Evolutionary conservation across 768 basidiomycete genomes (phyloP), one percentile per base, ranked within the genome.

Genomic region (Termitomyces heimii): DNA sequence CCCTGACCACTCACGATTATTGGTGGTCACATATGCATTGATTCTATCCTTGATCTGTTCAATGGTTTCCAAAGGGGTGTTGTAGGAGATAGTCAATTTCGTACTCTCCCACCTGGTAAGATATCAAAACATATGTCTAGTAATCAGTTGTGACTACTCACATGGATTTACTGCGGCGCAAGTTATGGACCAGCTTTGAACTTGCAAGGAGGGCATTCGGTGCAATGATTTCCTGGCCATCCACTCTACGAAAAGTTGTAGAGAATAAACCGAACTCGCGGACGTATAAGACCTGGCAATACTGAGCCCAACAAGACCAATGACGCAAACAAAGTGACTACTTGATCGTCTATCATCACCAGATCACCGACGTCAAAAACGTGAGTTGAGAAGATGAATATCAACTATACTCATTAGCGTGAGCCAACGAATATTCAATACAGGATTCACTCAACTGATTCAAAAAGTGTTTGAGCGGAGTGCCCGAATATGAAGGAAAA

Each of bases 401-500:
- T 87, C 22, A 92, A 79, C 88, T 89, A 50, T 4, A 3, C 49
- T 7, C 18, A 26, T 39, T 4, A 45, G 20, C 51, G 12, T 52
- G 14, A 46, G 16, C 26, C 31, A n/a, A 37, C 2, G 5, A 7
- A 28, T 18, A 54, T n/a, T 34, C 26, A 1, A 10, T 40, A n/a
- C 39, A 20, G 58, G 34, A 20, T 32, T 48, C 20, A 2, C 12
- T 68, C 81, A 55, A 87, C 87, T 50, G 87, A 89, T 74, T 90
- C 86, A 60, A 92, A 92, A 2, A 92, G 70, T 0, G 82, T 84
- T 60, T 87, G 84, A 1, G 90, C 90, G 2, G 89, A 88, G 68
- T 90, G 82, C 2, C 90, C 89, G 59, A 92, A 92, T 58, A 92
- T 82, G 73, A 92, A 92, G 13, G 88, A 90, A 66, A 92, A 90